Evolutionary conservation across 306 rosid species (phyloP), one percentile per base, ranked within the genome.

Genomic region (Vicia villosa): DNA sequence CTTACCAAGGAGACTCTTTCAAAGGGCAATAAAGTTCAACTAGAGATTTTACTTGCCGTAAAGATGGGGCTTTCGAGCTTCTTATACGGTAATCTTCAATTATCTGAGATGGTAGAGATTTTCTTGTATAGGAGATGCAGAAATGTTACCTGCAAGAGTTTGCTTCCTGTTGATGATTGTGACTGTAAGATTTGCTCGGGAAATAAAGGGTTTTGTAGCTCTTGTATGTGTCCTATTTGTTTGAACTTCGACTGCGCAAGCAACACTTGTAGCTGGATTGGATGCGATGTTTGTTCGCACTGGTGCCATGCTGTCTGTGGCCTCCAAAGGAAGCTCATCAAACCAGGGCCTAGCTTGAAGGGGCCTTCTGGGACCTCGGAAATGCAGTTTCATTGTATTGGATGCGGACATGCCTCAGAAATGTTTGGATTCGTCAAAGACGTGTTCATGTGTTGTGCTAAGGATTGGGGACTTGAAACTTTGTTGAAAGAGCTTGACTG

Each of bases 241-340:
- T 78, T 95, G 96, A 95, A 89, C 81, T 95, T 95, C 46, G 99
- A 95, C 65, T 89, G 91, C 75, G 99, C 99, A 13, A 95, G 2
- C 68, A 91, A 91, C 57, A 95, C 99, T 51, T 95, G 99, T 66
- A 89, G 95, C 70, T 95, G 99, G 99, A 91, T 95, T 67, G 99
- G 99, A 5, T 95, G 99, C 68, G 99, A 95, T 78, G 93, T 87
- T 49, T 95, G 99, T 75, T 89, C 91, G 2, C 99, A 95, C 72
- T 95, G 99, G 99, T 91, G 99, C 80, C 99, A 95, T 72, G 97
- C 99, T 73, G 86, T 89, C 15, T 95, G 99, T 82, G 96, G 95
- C 74, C 79, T 87, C 79, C 92, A 87, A 77, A 87, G 37, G 80
- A 91, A 87, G 68, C 88, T 95, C 41, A 91, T 95, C 72, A 86